Evolutionary conservation across 2,329 filamentous ascomycete species (phyloP), one percentile per base, ranked within the genome.

Genomic region (Hypoxylon sp.): DNA sequence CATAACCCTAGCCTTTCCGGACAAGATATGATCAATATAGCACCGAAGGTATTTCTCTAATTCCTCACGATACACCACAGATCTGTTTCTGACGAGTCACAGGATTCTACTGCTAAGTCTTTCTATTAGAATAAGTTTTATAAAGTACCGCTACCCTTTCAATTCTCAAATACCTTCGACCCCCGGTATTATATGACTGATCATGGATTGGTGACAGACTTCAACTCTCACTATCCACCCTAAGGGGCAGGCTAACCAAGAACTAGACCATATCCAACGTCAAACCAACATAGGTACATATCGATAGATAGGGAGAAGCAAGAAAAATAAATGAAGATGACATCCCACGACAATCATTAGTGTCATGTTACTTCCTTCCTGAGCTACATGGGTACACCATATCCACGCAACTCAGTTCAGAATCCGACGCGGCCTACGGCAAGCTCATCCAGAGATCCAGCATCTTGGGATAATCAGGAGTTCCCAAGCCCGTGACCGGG

Each of bases 401-500:
- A 8, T 22, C 30, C 31, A 25, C n/a, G 6, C 30, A 53, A 22
- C 30, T 33, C 20, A 27, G 22, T 20, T 22, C 10, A 27, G 1
- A 5, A 42, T 42, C 20, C 13, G 3, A 14, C 6, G 25, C 51
- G 6, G 20, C 17, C 20, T 48, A 54, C 53, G 40, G 59, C 49
- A 61, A 48, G 17, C 40, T 48, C 59, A 48, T 61, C 48, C 25
- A 54, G 27, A 54, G 31, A 48, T 48, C 49, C 49, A 61, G 3
- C 48, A 54, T 61, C 27, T n/a, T 31, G 6, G 58, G 49, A 27
- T 44, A 61, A 35, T 61, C 8, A 20, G 50, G 58, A 3, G 58
- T 54, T 49, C 68, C 64, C 64, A 68, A 1, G 35, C 51, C 51
- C 20, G 33, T 42, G 2, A 42, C 51, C 6, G 22, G 33, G 30